Base-by-base conservation (phyloP, 495 filamentous ascomycete species). In the Penicillium taxi region DNA sequence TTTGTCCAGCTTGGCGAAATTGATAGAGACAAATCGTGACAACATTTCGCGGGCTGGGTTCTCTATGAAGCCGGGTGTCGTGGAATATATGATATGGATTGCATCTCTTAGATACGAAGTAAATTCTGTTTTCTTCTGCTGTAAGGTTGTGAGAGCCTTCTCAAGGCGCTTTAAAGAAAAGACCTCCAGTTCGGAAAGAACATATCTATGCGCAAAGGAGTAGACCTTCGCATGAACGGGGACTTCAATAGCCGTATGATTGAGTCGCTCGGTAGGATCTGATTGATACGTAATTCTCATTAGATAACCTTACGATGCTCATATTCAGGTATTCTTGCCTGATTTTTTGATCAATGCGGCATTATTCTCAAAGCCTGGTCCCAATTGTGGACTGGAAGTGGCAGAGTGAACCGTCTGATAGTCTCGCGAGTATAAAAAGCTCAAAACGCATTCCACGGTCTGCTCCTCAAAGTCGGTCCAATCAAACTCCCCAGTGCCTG, bases 381-480 rank as follows among this genome's bases (percentile, higher is more conserved):
- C 41, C 13, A 18, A 19, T 4, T n/a, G n/a, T n/a, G n/a, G n/a
- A n/a, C n/a, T n/a, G n/a, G n/a, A n/a, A n/a, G n/a, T n/a, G n/a
- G 19, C 18, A 2, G 6, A 3, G 2, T 9, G 15, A 12, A 23
- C 20, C 2, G 13, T 17, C 3, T 43, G 9, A 14, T 47, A 47
- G 1, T 26, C 39, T 12, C 35, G 28, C 6, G 34, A 34, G 25
- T 47, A 47, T 12, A 47, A 33, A 14, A 32, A 47, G 16, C 16
- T 17, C 35, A 47, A 22, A 12, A 32, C 32, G 16, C 44, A 47
- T 35, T 47, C 34, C 3, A 47, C 15, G 3, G 38, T 47, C 13
- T 47, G 34, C 29, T 47, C 35, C 2, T 44, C 28, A 15, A 43
- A 47, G 9, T 16, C 28, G 9, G 9, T 21, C 44, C 38, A 47